Evolutionary conservation across 768 basidiomycete genomes (phyloP).

Genomic region (Termitomyces sp.): DNA sequence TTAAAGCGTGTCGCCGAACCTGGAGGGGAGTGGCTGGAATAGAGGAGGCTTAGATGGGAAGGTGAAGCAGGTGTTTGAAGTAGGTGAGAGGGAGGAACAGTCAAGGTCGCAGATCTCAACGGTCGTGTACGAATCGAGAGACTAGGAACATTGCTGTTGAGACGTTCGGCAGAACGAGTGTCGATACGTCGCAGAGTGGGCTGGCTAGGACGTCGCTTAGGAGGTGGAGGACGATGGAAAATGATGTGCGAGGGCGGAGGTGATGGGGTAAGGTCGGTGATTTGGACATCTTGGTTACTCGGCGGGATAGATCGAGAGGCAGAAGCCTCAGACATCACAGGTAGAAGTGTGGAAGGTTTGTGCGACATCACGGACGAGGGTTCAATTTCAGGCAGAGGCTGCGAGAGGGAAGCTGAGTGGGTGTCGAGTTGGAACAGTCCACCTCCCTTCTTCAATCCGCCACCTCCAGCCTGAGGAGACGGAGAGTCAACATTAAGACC

Average conservation of each 20-base stretch:
- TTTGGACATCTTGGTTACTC: constrained; percentile 9
- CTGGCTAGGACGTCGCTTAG: constrained; percentile 53
- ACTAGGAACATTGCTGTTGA: constrained; percentile 44
- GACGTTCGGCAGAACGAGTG: constrained; percentile 51
- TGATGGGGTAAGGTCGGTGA: constrained; percentile 48
- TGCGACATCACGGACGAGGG: constrained; percentile 29
- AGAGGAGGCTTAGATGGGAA: constrained; percentile 52
- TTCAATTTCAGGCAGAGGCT: constrained; percentile 55
- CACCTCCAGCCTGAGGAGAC: constrained; percentile 16
- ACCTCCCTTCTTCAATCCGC: constrained; percentile 26
- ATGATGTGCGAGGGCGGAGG: constrained; percentile 61
- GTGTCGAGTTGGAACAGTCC: constrained; percentile 73
- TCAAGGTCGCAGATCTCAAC: constrained; percentile 51
- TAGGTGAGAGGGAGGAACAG: constrained; percentile 40
- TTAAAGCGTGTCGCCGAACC: constrained; percentile 42
- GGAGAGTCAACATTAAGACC: constrained; percentile 16
- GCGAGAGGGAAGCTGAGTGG: constrained; percentile 41
- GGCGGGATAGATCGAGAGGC: constrained; percentile 15
- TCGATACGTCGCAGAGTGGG: constrained; percentile 58
- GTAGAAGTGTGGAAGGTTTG: constrained; percentile 38
- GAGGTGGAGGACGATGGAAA: constrained; percentile 47
- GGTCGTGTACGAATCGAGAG: constrained; percentile 58
- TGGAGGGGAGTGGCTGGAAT: constrained; percentile 57
- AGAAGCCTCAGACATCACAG: constrained; percentile 48
- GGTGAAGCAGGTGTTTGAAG: constrained; percentile 42